A percentile compares a stretch with the other conserved stretches of the same genome.
Conservation (phyloP, 176 grass and related monocot genomes). For the Eleusine indica region DNA sequence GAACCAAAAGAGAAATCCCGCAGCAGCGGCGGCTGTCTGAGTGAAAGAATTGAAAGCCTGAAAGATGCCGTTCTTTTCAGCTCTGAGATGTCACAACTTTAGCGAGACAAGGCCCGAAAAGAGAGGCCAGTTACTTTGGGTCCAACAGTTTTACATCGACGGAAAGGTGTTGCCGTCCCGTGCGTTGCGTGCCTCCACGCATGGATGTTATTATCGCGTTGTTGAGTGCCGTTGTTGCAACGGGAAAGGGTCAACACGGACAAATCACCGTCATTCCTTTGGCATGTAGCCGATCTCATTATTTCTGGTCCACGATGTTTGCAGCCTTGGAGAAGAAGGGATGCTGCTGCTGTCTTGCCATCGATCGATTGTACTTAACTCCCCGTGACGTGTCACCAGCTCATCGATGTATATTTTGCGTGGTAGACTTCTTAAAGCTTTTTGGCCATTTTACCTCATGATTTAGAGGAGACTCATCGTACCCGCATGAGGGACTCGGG, state of each 20-base stretch:
- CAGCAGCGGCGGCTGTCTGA: neutral
- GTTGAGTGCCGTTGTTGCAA: neutral
- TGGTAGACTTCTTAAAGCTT: neutral
- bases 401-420: neutral
- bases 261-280: neutral
- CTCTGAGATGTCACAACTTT: constrained; percentile 28
- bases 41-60: neutral
- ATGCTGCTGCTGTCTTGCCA: neutral
- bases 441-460: no score
- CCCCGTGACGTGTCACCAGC: neutral
- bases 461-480: no score
- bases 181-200: neutral
- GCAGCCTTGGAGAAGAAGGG: neutral
- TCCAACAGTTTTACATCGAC: neutral
- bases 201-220: neutral
- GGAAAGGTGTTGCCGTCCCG: constrained; percentile 12
- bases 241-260: constrained; percentile 1
- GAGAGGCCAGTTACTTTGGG: neutral
- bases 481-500: no score
- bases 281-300: neutral
- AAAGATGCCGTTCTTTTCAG: constrained; percentile 50
- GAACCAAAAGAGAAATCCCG: neutral
- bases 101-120: neutral
- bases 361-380: neutral
- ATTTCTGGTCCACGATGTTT: neutral